These are phyloP conservation scores for Auxenochlorella pyrenoidosa DNA, from an alignment of 139 green algal genomes.

Conservation along the genomic window DNA sequence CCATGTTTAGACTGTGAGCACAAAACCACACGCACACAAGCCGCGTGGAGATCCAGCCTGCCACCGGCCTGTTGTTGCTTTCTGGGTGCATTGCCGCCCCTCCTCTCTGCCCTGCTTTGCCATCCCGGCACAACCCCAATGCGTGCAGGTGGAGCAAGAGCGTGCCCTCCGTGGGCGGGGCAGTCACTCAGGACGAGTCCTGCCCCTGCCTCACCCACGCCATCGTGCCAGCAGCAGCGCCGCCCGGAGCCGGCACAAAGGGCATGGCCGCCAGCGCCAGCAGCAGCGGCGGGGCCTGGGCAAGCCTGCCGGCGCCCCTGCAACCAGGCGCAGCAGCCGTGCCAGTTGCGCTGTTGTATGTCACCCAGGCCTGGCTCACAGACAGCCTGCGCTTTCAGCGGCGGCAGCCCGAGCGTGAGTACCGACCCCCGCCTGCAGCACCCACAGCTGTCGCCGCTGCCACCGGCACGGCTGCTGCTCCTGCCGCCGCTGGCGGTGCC, in stretches of 20 bases:
- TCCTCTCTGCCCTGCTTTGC: too few relatives aligned
- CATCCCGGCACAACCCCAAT: too few relatives aligned
- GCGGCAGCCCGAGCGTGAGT: background rate
- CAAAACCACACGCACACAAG: too few relatives aligned
- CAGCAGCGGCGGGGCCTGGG: background rate
- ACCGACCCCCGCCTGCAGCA: background rate
- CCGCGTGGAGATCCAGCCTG: too few relatives aligned
- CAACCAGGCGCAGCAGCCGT: background rate
- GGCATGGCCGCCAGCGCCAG: background rate
- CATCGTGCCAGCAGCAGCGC: slow-evolving; percentile 6
- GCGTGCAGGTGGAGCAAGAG: background rate
- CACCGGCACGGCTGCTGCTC: background rate
- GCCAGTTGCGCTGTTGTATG: background rate
- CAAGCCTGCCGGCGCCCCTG: background rate
- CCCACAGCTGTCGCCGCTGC: background rate
- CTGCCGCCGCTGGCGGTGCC: background rate
- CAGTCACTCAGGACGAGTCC: background rate
- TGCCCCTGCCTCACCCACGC: background rate
- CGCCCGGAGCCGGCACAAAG: background rate
- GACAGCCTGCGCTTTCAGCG: slow-evolving; percentile 2
- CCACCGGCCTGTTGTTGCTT: background rate
- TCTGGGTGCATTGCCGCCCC: background rate
- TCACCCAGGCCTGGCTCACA: background rate
- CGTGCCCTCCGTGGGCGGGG: background rate
- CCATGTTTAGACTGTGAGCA: background rate